Evolutionary conservation across 495 filamentous ascomycete genomes (phyloP), one percentile per base, ranked within the genome.

Genomic region (Elaphomyces granulatus): DNA sequence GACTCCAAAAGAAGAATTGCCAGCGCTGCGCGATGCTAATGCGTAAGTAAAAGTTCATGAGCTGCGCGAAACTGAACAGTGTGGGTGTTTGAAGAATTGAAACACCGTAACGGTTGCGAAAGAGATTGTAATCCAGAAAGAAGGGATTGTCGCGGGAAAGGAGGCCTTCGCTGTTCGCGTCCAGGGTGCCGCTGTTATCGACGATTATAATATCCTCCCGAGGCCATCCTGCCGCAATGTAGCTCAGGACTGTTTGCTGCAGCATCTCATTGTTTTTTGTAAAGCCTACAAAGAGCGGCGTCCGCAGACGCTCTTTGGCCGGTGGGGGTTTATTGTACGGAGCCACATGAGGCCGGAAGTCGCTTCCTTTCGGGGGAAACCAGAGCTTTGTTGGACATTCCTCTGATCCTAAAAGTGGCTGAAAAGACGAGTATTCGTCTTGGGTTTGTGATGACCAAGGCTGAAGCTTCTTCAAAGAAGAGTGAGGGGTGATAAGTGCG

Each of bases 151-250:
- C 70, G 0, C 73, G 52, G 8, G 66, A 61, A 2, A 79, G 58
- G 20, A 60, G 53, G 1, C 71, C 68, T 8, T 61, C 53, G 16
- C 52, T 46, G 44, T 79, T 79, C 10, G 63, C 60, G 30, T 71
- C 57, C 50, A 77, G 74, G 23, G 67, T 65, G 2, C 76, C 76
- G 2, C 72, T 78, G 53, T 80, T 80, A 40, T 79, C 76, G 36
- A 79, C 57, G 2, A 78, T 63, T 41, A 69, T 72, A 44, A 80
- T 78, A 44, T 77, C 67, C 21, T 59, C 53, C 0, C 72, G 49
- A 2, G 76, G 76, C 75, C 75, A 78, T 15, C 75, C 76, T 0
- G 74, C 69, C 1, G 72, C 66, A 36, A 78, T 66, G 50, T 78
- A 78, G 9, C 59, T 64, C 10, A 75, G 66, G 0, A 78, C 72